These are phyloP conservation scores for Talaromyces ruber DNA, from an alignment of 495 filamentous ascomycete species.

Conservation along the genomic window DNA sequence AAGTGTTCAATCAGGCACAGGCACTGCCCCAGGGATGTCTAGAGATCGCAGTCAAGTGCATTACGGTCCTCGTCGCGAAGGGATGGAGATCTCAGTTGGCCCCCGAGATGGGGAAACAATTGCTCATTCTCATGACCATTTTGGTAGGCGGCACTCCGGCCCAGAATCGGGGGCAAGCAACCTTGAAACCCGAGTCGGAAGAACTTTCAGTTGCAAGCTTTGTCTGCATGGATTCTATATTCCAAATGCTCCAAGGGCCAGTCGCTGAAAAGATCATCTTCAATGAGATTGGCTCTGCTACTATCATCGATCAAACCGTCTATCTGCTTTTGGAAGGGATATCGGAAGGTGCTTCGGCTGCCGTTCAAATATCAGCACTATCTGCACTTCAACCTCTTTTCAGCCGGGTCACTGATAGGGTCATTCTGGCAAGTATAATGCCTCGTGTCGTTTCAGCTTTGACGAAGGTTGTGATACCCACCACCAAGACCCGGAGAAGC, in stretches of 20 bases:
- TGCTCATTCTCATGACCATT: constrained; percentile 77
- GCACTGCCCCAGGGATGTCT: constrained; percentile 61
- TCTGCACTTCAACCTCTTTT: constrained; percentile 55
- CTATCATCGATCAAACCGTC: constrained; percentile 76
- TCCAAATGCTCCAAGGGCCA: constrained; percentile 29
- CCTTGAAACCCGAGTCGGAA: constrained; percentile 45
- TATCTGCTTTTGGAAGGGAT: constrained; percentile 69
- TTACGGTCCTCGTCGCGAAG: constrained; percentile 60
- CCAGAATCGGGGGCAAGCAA: constrained; percentile 22
- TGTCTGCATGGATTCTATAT: constrained; percentile 45
- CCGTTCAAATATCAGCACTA: constrained; percentile 60
- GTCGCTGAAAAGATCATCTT: constrained; percentile 51
- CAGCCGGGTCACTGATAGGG: constrained; percentile 53
- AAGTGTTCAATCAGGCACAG: constrained; percentile 72
- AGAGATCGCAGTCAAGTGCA: constrained; percentile 65
- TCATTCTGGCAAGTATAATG: constrained; percentile 72
- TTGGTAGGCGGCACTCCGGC: constrained; percentile 63
- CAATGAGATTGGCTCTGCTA: constrained; percentile 42
- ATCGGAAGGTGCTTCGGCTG: constrained; percentile 45
- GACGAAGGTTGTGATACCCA: constrained; percentile 63
- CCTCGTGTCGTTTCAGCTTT: constrained; percentile 82
- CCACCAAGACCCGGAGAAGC: constrained; percentile 52
- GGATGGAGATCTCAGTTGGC: constrained; percentile 68
- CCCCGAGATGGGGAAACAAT: constrained; percentile 66
- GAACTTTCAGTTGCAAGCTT: constrained; percentile 59